Evolutionary conservation across 768 basidiomycete genomes (phyloP).

Genomic region (Amanita fuliginea): DNA sequence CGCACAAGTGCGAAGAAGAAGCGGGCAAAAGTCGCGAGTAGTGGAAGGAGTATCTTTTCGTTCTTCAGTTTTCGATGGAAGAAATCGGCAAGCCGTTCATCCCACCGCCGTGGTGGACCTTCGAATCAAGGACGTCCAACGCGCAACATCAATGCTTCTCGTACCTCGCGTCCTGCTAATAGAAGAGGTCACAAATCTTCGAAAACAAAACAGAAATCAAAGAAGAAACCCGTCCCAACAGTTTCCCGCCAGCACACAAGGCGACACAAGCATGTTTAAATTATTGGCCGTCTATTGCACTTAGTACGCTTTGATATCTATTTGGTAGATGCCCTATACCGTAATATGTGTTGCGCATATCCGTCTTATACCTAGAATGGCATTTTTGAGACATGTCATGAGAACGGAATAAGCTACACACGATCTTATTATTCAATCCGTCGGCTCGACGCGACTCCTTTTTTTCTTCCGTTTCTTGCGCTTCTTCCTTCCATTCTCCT

Average conservation of each 20-base stretch:
- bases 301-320: background rate
- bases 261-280: background rate
- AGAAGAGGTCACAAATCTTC: background rate
- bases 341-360: background rate
- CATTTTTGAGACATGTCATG: background rate
- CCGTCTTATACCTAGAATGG: background rate
- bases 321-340: background rate
- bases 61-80: constrained; percentile 13
- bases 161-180: background rate
- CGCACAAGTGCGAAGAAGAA: constrained; percentile 14
- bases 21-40: constrained; percentile 8
- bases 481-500: constrained; percentile 31
- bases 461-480: constrained; percentile 43
- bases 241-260: background rate
- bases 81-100: constrained; percentile 4
- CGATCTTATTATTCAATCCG: background rate
- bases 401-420: background rate
- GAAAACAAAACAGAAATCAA: background rate
- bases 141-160: background rate
- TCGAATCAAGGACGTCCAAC: background rate
- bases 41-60: constrained; percentile 13
- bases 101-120: constrained; percentile 4
- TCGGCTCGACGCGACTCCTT: constrained; percentile 14
- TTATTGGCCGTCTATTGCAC: background rate
- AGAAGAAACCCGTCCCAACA: background rate